Conservation (phyloP, 768 basidiomycete species). For the Russula lepida region DNA sequence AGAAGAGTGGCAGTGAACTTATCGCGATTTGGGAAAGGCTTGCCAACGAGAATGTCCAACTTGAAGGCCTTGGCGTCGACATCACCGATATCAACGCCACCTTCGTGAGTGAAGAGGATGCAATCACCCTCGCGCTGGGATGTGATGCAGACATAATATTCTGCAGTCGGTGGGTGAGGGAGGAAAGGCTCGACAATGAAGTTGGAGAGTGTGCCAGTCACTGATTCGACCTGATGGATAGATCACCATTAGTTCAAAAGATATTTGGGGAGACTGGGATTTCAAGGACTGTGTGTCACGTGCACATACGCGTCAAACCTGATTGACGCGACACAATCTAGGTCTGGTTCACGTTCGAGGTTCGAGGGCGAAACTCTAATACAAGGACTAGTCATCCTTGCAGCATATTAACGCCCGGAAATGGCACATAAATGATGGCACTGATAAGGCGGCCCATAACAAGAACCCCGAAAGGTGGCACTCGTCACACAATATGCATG, state of each 20-base stretch:
- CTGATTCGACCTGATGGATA: constrained; percentile 67
- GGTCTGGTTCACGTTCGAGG: constrained; percentile 4
- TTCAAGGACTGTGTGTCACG: constrained; percentile 14
- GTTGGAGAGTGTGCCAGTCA: constrained; percentile 91
- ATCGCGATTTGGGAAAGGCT: constrained; percentile 76
- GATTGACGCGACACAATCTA: background rate
- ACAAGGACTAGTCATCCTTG: constrained; percentile 1
- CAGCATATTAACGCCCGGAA: constrained; percentile 2
- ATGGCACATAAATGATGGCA: background rate
- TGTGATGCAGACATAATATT: constrained; percentile 98
- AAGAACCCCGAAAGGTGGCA: background rate
- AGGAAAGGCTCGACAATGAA: constrained; percentile 99
- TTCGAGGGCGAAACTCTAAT: background rate
- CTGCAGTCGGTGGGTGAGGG: constrained; percentile 86
- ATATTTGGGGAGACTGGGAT: background rate
- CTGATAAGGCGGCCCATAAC: constrained; percentile 1
- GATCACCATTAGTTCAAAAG: constrained; percentile 3
- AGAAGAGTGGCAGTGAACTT: constrained; percentile 70
- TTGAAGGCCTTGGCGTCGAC: constrained; percentile 95
- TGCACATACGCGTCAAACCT: constrained; percentile 7
- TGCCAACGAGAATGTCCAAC: constrained; percentile 69
- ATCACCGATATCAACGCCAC: constrained; percentile 97
- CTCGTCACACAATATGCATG: background rate
- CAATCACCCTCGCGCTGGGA: constrained; percentile 90
- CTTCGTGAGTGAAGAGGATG: constrained; percentile 98